phyloP scores from a whole-genome alignment of 306 rosid species.

The Begonia masoniana region DNA sequence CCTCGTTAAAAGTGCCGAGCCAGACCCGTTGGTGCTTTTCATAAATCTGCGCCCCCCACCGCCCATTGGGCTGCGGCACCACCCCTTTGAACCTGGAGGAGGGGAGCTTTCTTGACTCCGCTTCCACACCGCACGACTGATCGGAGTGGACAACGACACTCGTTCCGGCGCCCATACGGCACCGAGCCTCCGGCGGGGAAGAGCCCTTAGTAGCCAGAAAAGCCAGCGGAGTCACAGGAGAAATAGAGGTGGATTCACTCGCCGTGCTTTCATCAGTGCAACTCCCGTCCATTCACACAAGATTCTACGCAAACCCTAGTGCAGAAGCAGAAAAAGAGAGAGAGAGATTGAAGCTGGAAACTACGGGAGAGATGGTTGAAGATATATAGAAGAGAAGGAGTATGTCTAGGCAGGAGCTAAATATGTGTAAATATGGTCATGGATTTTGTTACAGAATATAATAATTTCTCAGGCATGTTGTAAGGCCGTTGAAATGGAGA shows the following conservation, averaged over 20 bases:
- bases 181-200: slow-evolving; percentile 24
- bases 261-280: slow-evolving; percentile 56
- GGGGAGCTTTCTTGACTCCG: slow-evolving; percentile 72
- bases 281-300: slow-evolving; percentile 40
- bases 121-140: slow-evolving; percentile 26
- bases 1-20: slow-evolving; percentile 92
- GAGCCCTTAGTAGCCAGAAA: slow-evolving; percentile 8
- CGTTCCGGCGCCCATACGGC: slow-evolving; percentile 73
- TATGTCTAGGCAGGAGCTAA: not conserved
- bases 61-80: slow-evolving; percentile 97
- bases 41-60: slow-evolving; percentile 99
- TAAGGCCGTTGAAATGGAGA: no score
- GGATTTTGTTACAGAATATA: slow-evolving; percentile 9
- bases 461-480: slow-evolving; percentile 5
- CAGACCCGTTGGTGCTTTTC: slow-evolving; percentile 98
- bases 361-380: not conserved
- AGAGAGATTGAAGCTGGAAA: not conserved
- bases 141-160: slow-evolving; percentile 49
- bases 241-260: slow-evolving; percentile 41
- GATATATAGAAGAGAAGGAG: not conserved
- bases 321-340: not conserved
- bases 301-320: not conserved
- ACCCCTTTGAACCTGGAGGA: slow-evolving; percentile 89
- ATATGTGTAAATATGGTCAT: not conserved
- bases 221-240: slow-evolving; percentile 10